Conservation (phyloP, 179 eudicot genomes). For the Beta corolliflora region DNA sequence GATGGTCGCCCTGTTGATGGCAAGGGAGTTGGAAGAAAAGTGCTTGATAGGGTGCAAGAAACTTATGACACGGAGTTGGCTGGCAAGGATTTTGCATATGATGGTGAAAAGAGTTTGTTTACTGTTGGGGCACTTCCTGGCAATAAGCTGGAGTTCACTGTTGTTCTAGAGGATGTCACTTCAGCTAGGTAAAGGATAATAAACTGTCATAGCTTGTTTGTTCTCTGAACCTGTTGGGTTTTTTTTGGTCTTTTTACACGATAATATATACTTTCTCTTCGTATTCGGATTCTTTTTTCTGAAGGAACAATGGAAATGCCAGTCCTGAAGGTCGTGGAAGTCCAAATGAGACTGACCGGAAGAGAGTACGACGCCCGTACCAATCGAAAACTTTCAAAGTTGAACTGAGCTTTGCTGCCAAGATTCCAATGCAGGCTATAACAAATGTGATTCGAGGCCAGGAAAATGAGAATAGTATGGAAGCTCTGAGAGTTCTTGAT, state of each 20-base stretch:
- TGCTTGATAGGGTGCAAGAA: constrained; percentile 76
- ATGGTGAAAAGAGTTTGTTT: constrained; percentile 95
- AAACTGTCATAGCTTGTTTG: not conserved
- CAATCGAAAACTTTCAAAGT: constrained; percentile 78
- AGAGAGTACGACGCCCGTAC: constrained; percentile 70
- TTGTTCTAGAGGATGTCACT: constrained; percentile 77
- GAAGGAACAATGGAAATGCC: constrained; percentile 66
- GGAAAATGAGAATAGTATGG: constrained; percentile 82
- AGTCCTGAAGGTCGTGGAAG: constrained; percentile 58
- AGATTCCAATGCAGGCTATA: constrained; percentile 94
- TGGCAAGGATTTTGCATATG: constrained; percentile 91
- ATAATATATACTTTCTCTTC: not conserved
- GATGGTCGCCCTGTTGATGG: constrained; percentile 92
- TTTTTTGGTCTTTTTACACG: not conserved
- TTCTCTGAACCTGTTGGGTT: not conserved
- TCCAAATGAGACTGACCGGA: constrained; percentile 61
- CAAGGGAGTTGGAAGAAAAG: constrained; percentile 77
- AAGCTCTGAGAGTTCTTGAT: constrained; percentile 83
- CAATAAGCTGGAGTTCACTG: constrained; percentile 78
- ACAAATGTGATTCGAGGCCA: constrained; percentile 81
- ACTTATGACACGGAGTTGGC: constrained; percentile 81
- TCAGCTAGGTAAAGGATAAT: constrained; percentile 57
- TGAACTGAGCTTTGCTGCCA: constrained; percentile 90
- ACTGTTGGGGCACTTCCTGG: constrained; percentile 87
- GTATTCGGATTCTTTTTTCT: no score